A percentile compares a stretch with the other conserved stretches of the same genome.
Conservation (phyloP, 306 rosid genomes). For the Cercis canadensis region DNA sequence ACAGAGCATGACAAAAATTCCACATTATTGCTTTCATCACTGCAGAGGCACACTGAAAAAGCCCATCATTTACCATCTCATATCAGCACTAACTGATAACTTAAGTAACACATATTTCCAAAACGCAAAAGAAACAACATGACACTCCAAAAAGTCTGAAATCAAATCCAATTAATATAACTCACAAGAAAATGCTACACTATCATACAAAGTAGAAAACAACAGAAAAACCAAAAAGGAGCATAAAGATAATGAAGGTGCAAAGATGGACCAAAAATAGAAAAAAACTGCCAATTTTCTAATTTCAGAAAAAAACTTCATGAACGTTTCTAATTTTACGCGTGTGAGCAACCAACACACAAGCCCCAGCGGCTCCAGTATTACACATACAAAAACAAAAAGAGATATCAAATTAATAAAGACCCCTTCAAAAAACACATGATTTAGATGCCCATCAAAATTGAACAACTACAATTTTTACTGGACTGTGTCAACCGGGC, state of each 20-base stretch:
- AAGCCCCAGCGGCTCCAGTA: background rate
- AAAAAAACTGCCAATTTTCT: conserved; percentile 2
- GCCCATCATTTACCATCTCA: conserved; percentile 27
- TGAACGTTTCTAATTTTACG: no score
- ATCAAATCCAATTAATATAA: background rate
- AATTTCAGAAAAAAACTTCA: background rate
- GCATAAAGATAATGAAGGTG: conserved; percentile 6
- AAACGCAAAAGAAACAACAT: conserved; percentile 30
- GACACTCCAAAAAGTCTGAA: background rate
- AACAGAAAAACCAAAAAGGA: background rate
- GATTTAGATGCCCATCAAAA: no score
- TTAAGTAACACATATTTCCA: conserved; percentile 16
- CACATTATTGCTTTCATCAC: conserved; percentile 3
- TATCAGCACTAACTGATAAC: conserved; percentile 9
- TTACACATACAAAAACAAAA: no score
- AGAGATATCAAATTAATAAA: no score
- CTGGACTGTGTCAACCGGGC: background rate
- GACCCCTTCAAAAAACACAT: background rate
- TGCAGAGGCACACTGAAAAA: background rate
- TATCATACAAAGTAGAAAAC: background rate
- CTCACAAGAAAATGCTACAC: background rate
- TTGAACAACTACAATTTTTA: conserved; percentile 9
- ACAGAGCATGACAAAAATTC: conserved; percentile 21
- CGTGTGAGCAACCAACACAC: background rate
- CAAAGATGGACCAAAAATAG: background rate